Base-by-base conservation (phyloP, 805 yeast species). In the Candida corydali region DNA sequence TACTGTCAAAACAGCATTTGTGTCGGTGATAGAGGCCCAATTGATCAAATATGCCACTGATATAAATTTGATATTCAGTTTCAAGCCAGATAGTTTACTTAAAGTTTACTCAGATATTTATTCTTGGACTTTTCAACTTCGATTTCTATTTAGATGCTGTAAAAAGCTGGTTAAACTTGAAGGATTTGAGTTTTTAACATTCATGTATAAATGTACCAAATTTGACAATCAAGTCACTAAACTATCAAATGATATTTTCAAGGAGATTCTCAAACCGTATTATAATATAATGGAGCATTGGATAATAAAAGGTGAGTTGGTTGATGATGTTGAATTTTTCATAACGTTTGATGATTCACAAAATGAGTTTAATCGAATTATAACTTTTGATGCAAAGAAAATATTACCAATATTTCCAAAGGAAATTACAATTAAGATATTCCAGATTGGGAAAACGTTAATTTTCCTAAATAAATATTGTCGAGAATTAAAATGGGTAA, bases 391-490 rank as follows among this genome's bases (percentile, higher is more conserved):
- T 17, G 49, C 53, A 0, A 55, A 53, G 0, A 65, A 60, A 28
- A 61, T 70, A 3, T 17, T 32, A 24, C 85, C 86, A 0, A 36
- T 42, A 6, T 75, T 76, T 43, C 15, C 28, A 26, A 26, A 51
- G 45, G 22, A 50, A 52, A 2, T 45, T 45, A 5, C 53, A 10
- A 49, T 57, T 17, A 65, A 70, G 39, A 69, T 80, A 5, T 77
- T 65, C 45, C 78, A 81, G 34, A 77, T 83, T 14, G 98, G 98
- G 0, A 79, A 82, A 43, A 74, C 85, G 5, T 61, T 81, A 5
- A 68, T 76, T 8, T 89, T 81, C 51, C 59, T 89, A 31, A 74
- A 77, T 25, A 64, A 64, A 18, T 71, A 73, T 29, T 86, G 96
- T 57, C 73, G 74, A 23, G 93, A 86, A 46, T 59, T 76, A 18